A percentile compares a stretch with the other conserved stretches of the same genome.
phyloP scores from a whole-genome alignment of 2,329 filamentous ascomycete genomes.

The Xylaria digitata region DNA sequence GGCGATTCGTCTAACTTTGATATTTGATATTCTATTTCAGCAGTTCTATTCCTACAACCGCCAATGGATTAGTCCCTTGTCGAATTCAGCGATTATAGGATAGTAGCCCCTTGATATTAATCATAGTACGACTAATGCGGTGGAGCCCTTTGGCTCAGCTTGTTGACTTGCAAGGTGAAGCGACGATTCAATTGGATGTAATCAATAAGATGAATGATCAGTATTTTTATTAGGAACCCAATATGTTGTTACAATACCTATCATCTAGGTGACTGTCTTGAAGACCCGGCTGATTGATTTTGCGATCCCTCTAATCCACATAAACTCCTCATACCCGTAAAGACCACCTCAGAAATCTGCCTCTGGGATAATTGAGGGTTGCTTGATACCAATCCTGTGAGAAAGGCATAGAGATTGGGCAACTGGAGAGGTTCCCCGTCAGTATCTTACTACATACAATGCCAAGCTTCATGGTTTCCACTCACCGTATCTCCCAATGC shows the following conservation, averaged over 20 bases:
- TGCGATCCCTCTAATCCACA: constrained; percentile 20
- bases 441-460: background rate
- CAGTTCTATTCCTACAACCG: background rate
- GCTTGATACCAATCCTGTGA: constrained; percentile 26
- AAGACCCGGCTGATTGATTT: constrained; percentile 8
- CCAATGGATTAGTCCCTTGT: background rate
- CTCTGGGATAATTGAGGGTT: constrained; percentile 26
- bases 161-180: background rate
- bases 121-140: background rate
- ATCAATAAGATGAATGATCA: background rate
- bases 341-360: constrained; percentile 22
- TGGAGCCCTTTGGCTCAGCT: background rate
- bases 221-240: background rate
- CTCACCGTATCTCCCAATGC: constrained; percentile 25
- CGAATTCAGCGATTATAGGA: background rate
- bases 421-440: constrained; percentile 11
- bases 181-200: background rate
- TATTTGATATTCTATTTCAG: background rate
- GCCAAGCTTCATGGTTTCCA: background rate
- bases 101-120: background rate
- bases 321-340: constrained; percentile 14
- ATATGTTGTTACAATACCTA: background rate
- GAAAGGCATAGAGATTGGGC: constrained; percentile 23
- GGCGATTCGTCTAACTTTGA: too few species aligned
- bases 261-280: constrained; percentile 20